A percentile compares a stretch with the other conserved stretches of the same genome.
Evolutionary conservation across 352 stramenopile genomes (phyloP).

Genomic region (Phytophthora ramorum): DNA sequence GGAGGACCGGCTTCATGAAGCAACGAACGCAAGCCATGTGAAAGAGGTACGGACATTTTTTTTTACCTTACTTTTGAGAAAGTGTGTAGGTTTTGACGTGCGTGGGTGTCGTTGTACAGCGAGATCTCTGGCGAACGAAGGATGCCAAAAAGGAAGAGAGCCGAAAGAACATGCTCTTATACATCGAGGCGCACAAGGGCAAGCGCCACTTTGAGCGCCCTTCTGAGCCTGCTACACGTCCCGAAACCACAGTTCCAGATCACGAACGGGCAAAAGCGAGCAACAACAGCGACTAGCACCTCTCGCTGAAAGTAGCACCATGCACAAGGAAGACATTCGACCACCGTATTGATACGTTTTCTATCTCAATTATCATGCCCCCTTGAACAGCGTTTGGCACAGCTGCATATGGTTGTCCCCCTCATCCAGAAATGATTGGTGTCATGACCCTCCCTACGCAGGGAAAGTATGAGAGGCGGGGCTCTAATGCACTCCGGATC

Average conservation of each 20-base stretch:
- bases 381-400: background rate
- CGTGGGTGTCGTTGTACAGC: constrained; percentile 24
- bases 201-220: constrained; percentile 57
- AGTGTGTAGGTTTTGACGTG: background rate
- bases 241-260: background rate
- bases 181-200: constrained; percentile 69
- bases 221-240: background rate
- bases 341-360: background rate
- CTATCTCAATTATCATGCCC: background rate
- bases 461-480: constrained; percentile 40
- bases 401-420: constrained; percentile 16
- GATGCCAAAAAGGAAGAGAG: constrained; percentile 77
- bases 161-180: constrained; percentile 77
- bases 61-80: too few relatives aligned
- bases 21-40: constrained; percentile 52
- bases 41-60: constrained; percentile 52
- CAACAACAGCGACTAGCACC: constrained; percentile 4
- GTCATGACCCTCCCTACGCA: constrained; percentile 39
- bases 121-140: constrained; percentile 64
- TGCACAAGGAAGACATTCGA: background rate
- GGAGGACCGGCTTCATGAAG: constrained; percentile 68
- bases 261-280: background rate
- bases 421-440: constrained; percentile 35
- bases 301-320: background rate
- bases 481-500: constrained; percentile 56